Percentiles rank a stretch among this genome's conserved stretches.
phyloP scores from a whole-genome alignment of 176 grass and related monocot genomes.

The Musa itinerans region DNA sequence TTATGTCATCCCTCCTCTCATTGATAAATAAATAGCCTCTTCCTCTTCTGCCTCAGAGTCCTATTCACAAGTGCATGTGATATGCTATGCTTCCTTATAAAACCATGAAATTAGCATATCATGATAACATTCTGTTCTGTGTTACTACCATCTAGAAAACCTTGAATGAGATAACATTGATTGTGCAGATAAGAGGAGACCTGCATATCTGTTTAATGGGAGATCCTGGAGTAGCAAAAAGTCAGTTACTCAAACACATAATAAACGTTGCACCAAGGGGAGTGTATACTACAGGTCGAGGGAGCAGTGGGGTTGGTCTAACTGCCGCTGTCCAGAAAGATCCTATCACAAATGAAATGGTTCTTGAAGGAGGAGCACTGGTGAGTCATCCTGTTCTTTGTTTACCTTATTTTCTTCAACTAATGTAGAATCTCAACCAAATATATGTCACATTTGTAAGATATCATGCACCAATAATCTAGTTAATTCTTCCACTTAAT shows the following conservation, averaged over 20 bases:
- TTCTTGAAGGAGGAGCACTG: conserved; percentile 98
- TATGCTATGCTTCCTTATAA: not conserved
- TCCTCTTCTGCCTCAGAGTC: not conserved
- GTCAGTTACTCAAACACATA: conserved; percentile 98
- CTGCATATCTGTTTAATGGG: conserved; percentile 98
- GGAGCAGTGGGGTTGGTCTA: conserved; percentile 96
- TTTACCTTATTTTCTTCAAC: not conserved
- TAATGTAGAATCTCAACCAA: not conserved
- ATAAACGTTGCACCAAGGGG: conserved; percentile 98
- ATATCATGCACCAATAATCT: too few relatives aligned
- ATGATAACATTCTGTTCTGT: not conserved
- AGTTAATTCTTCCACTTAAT: too few relatives aligned
- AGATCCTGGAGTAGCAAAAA: conserved; percentile 99
- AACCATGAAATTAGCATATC: not conserved
- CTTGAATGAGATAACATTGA: not conserved
- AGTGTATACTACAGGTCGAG: conserved; percentile 92
- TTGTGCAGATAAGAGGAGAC: conserved; percentile 87
- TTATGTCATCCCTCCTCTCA: not conserved
- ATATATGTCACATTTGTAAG: too few relatives aligned
- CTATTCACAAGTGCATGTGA: not conserved
- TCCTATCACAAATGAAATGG: conserved; percentile 92
- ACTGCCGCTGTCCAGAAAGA: conserved; percentile 95
- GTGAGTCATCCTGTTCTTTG: conserved; percentile 32
- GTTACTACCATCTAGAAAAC: too few relatives aligned
- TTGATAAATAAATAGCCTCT: not conserved